Conservation (phyloP, 1,139 yeast species). For the Debaryomyces robertsiae region DNA sequence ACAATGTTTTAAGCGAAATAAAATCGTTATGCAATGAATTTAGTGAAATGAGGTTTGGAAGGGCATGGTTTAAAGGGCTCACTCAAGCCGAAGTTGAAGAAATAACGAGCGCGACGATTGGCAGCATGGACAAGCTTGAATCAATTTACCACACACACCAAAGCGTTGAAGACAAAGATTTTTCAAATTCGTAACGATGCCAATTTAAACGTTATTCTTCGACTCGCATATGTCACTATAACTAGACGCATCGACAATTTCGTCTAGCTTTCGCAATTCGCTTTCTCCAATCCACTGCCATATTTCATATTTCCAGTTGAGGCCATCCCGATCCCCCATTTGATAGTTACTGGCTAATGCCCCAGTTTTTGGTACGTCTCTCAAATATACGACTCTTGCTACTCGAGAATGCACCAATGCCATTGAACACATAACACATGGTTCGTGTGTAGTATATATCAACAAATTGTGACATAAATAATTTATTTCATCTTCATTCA, state of each 20-base stretch:
- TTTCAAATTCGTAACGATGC: too few species aligned
- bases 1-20: constrained; percentile 20
- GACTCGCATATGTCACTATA: background rate
- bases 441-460: constrained; percentile 91
- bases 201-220: background rate
- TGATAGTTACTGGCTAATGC: constrained; percentile 69
- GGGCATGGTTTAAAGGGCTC: constrained; percentile 18
- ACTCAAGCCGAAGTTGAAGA: constrained; percentile 14
- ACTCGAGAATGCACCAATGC: constrained; percentile 92
- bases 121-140: constrained; percentile 14
- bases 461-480: constrained; percentile 78
- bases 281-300: constrained; percentile 61
- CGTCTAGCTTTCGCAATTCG: constrained; percentile 19
- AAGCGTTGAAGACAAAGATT: too few species aligned
- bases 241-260: background rate
- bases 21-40: constrained; percentile 20
- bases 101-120: constrained; percentile 15
- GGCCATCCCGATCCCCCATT: constrained; percentile 67
- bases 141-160: too few species aligned
- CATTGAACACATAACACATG: constrained; percentile 97
- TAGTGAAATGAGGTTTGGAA: constrained; percentile 25
- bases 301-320: constrained; percentile 81
- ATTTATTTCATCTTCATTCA: constrained; percentile 19
- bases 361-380: constrained; percentile 37
- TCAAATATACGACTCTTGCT: constrained; percentile 63